These are phyloP conservation scores for Exophiala alcalophila DNA, from an alignment of 2,329 filamentous ascomycete species.

Conservation along the genomic window DNA sequence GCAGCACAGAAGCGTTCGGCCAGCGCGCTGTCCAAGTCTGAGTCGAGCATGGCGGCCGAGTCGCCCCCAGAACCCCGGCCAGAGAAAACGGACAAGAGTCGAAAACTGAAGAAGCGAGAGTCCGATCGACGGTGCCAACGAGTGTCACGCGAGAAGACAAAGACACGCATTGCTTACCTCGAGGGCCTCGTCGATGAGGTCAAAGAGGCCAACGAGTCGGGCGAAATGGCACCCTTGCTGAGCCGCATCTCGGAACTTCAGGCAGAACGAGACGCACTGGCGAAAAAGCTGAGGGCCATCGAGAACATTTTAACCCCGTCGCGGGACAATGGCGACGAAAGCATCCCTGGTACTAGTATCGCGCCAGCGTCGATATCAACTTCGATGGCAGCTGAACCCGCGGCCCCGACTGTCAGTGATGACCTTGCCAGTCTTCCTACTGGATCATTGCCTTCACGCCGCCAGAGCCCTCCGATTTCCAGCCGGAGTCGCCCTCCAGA, in stretches of 20 bases:
- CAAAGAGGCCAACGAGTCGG: constrained; percentile 6
- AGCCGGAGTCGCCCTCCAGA: too few relatives aligned
- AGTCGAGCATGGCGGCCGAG: too few relatives aligned
- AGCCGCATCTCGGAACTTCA: constrained; percentile 13
- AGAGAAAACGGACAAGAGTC: too few relatives aligned
- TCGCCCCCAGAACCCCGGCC: too few relatives aligned
- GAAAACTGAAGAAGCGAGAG: constrained; percentile 10
- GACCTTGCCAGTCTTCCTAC: neutral
- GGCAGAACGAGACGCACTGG: constrained; percentile 20
- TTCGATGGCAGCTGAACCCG: too few relatives aligned
- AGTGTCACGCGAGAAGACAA: constrained; percentile 10
- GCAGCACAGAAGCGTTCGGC: too few relatives aligned
- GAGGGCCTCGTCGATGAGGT: constrained; percentile 10
- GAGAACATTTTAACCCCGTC: constrained; percentile 9
- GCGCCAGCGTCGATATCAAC: neutral
- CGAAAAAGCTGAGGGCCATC: constrained; percentile 19
- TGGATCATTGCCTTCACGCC: neutral
- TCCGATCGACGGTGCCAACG: constrained; percentile 15
- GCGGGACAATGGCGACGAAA: neutral
- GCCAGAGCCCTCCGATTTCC: too few relatives aligned
- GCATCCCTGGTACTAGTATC: neutral
- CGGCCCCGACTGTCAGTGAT: neutral
- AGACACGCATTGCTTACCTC: constrained; percentile 11
- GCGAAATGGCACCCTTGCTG: constrained; percentile 16
- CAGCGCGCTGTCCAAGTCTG: too few relatives aligned